These are phyloP conservation scores for Arthroderma sp. DNA, from an alignment of 2,329 filamentous ascomycete species.

Conservation along the genomic window DNA sequence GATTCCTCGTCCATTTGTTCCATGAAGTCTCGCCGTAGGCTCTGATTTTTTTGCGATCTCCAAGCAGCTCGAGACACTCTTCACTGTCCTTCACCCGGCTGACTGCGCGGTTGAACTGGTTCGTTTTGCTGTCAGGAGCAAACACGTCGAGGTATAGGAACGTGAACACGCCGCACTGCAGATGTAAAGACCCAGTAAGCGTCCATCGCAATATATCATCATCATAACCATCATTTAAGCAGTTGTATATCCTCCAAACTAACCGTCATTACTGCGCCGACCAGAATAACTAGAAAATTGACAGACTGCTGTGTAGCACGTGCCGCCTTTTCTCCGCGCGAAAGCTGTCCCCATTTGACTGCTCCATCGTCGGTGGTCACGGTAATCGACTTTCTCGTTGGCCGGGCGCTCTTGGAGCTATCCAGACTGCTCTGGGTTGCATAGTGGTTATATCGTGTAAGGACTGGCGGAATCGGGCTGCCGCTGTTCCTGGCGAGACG, in stretches of 20 bases:
- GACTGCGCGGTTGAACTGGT: slow-evolving; percentile 78
- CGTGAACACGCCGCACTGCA: slow-evolving; percentile 61
- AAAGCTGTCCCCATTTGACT: slow-evolving; percentile 70
- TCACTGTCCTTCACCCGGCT: slow-evolving; percentile 62
- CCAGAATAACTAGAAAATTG: slow-evolving; percentile 67
- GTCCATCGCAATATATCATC: background rate
- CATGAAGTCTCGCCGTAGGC: slow-evolving; percentile 70
- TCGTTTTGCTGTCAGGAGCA: slow-evolving; percentile 70
- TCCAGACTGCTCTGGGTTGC: slow-evolving; percentile 45
- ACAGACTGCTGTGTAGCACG: slow-evolving; percentile 82
- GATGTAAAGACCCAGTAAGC: slow-evolving; percentile 22
- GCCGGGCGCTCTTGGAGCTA: slow-evolving; percentile 21
- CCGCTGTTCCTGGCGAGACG: background rate
- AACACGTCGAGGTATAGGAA: slow-evolving; percentile 74
- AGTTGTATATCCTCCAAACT: slow-evolving; percentile 16
- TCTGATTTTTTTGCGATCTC: slow-evolving; percentile 60
- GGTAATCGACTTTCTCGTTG: slow-evolving; percentile 60
- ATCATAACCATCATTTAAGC: too few relatives aligned
- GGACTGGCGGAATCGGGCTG: background rate
- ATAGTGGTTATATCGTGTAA: slow-evolving; percentile 31
- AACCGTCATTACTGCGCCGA: slow-evolving; percentile 67
- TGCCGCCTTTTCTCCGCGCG: slow-evolving; percentile 62
- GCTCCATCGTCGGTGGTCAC: slow-evolving; percentile 75
- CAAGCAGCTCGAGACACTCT: slow-evolving; percentile 60
- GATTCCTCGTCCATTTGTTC: slow-evolving; percentile 65